Evolutionary conservation across 1,284 basidiomycete genomes (phyloP).

Genomic region (Marasmius tenuissimus): DNA sequence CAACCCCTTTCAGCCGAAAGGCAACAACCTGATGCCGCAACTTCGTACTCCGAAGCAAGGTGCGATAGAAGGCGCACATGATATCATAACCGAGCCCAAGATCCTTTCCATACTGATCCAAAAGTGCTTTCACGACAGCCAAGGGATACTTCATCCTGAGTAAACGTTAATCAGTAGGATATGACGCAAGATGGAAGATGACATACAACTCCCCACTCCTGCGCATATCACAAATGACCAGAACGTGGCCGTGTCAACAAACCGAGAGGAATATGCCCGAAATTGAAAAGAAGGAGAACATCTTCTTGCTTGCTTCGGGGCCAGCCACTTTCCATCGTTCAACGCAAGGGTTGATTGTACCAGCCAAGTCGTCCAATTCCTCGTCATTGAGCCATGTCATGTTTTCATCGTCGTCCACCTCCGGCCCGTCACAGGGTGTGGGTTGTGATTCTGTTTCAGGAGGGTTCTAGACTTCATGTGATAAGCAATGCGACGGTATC

Average conservation of each 20-base stretch:
- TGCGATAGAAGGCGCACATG: constrained; percentile 21
- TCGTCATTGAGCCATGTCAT: not conserved
- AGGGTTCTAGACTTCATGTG: no score
- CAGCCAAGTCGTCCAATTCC: constrained; percentile 4
- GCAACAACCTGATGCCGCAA: constrained; percentile 22
- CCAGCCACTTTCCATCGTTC: constrained; percentile 25
- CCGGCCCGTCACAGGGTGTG: not conserved
- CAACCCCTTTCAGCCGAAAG: constrained; percentile 17
- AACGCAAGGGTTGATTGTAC: constrained; percentile 10
- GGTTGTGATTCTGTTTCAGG: no score
- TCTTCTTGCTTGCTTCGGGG: constrained; percentile 25
- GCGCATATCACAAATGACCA: constrained; percentile 34
- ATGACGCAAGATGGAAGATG: not conserved
- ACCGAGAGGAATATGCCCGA: constrained; percentile 31
- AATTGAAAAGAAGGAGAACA: constrained; percentile 29
- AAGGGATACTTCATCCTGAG: constrained; percentile 35
- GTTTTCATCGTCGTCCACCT: not conserved
- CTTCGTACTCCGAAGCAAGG: not conserved
- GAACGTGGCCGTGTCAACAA: constrained; percentile 32
- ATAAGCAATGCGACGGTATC: no score
- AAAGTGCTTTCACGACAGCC: constrained; percentile 23
- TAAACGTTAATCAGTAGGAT: not conserved
- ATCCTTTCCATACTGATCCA: constrained; percentile 21
- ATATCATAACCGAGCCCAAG: constrained; percentile 34
- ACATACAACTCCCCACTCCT: constrained; percentile 35